Percentiles rank a stretch among this genome's conserved stretches.
Evolutionary conservation across 169 alveolate genomes (phyloP).

Genomic region (Amoebophrya sp.): DNA sequence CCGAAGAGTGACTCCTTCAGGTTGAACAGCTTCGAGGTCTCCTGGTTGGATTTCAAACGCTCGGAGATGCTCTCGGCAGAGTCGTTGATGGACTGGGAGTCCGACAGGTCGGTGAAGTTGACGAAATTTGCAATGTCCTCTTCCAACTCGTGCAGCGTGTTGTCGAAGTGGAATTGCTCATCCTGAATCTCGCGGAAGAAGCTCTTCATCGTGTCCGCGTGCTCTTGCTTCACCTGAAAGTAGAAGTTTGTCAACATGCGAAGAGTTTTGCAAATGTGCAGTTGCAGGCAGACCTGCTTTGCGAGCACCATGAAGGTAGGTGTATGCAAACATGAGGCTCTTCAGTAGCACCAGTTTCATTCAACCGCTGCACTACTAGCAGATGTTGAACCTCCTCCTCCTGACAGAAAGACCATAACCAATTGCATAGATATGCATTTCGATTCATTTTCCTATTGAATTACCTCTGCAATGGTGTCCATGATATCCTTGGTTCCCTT

Average conservation of each 20-base stretch:
- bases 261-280: too few relatives aligned
- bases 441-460: too few relatives aligned
- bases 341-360: too few relatives aligned
- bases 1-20: constrained; percentile 76
- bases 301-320: too few relatives aligned
- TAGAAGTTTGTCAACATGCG: too few relatives aligned
- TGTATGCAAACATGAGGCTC: too few relatives aligned
- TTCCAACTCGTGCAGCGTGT: background rate
- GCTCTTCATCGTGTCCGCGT: background rate
- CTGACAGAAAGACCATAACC: too few relatives aligned
- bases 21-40: constrained; percentile 66
- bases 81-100: background rate
- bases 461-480: background rate
- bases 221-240: background rate
- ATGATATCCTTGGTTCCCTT: background rate
- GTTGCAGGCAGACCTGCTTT: too few relatives aligned
- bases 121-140: constrained; percentile 4
- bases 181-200: constrained; percentile 6
- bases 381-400: too few relatives aligned
- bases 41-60: constrained; percentile 34
- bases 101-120: background rate
- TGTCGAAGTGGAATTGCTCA: constrained; percentile 6
- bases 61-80: constrained; percentile 42
- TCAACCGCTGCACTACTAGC: too few relatives aligned
- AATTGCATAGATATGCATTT: too few relatives aligned